A percentile compares a stretch with the other conserved stretches of the same genome.
These are phyloP conservation scores for Carpinus viminea DNA, from an alignment of 306 rosid genomes.

Conservation along the genomic window DNA sequence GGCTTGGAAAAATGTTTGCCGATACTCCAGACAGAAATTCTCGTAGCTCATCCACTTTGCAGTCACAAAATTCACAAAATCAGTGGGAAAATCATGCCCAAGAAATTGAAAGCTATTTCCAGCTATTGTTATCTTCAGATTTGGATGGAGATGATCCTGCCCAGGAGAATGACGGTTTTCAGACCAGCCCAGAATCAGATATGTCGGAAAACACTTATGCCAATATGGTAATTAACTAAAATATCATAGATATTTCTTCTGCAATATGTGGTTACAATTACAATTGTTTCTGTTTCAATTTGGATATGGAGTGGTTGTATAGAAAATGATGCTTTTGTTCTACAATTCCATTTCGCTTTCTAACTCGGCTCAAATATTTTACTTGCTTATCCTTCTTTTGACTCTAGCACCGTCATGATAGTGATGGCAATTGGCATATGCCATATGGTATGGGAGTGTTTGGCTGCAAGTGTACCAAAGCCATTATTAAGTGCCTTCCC, in stretches of 20 bases:
- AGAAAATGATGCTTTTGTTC: conserved; percentile 10
- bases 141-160: conserved; percentile 41
- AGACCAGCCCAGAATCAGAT: conserved; percentile 44
- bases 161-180: conserved; percentile 33
- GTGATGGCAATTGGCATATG: not conserved
- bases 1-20: conserved; percentile 68
- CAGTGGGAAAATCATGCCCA: conserved; percentile 62
- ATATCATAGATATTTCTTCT: conserved; percentile 31
- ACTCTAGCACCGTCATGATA: conserved; percentile 13
- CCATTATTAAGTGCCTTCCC: conserved; percentile 22
- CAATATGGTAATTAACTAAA: conserved; percentile 44
- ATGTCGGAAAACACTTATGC: conserved; percentile 38
- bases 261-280: conserved; percentile 40
- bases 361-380: not conserved
- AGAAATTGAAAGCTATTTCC: conserved; percentile 63
- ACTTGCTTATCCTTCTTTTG: conserved; percentile 15
- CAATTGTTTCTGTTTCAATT: conserved; percentile 13
- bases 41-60: conserved; percentile 23
- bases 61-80: conserved; percentile 36
- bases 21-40: conserved; percentile 39
- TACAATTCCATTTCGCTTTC: not conserved
- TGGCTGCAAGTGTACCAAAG: conserved; percentile 1
- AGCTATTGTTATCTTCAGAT: conserved; percentile 45
- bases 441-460: not conserved
- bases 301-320: conserved; percentile 30